Conservation (phyloP, 768 basidiomycete species). For the Tephrocybe sp. region DNA sequence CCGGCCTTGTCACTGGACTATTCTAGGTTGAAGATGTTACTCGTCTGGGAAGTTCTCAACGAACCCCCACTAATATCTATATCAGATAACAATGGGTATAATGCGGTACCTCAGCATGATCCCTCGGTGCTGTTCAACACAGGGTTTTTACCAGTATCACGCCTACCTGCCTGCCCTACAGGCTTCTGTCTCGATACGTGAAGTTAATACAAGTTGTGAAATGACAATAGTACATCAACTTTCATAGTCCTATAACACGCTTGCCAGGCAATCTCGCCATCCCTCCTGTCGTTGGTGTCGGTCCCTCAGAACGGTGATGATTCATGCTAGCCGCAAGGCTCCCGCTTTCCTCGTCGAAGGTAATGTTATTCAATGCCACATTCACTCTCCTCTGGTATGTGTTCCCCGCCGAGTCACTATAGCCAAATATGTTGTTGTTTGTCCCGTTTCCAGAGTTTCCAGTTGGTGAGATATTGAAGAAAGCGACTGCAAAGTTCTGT, state of each 20-base stretch:
- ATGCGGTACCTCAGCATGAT: constrained; percentile 11
- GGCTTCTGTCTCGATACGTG: not conserved
- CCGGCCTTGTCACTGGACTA: constrained; percentile 81
- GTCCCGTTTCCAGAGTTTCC: constrained; percentile 67
- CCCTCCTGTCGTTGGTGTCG: not conserved
- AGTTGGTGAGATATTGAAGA: constrained; percentile 19
- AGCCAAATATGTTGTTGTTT: constrained; percentile 63
- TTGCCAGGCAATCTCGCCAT: constrained; percentile 22
- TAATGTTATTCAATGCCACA: constrained; percentile 10
- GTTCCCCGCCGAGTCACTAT: constrained; percentile 56
- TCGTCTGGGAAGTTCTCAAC: constrained; percentile 20
- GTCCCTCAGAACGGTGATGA: not conserved
- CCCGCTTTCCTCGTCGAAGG: constrained; percentile 7
- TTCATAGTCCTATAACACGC: constrained; percentile 5
- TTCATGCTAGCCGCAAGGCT: constrained; percentile 3
- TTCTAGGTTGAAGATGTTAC: constrained; percentile 48
- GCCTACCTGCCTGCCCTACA: constrained; percentile 1
- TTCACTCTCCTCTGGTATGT: constrained; percentile 40
- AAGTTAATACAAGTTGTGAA: too few relatives aligned
- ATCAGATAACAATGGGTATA: constrained; percentile 12
- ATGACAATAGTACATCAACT: too few relatives aligned
- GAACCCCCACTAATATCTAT: constrained; percentile 17
- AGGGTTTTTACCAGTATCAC: constrained; percentile 10
- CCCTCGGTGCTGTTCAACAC: constrained; percentile 17
- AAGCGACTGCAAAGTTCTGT: constrained; percentile 35